Evolutionary conservation across 208 protist genomes (phyloP).

Genomic region (Sergeia podlipaevii): DNA sequence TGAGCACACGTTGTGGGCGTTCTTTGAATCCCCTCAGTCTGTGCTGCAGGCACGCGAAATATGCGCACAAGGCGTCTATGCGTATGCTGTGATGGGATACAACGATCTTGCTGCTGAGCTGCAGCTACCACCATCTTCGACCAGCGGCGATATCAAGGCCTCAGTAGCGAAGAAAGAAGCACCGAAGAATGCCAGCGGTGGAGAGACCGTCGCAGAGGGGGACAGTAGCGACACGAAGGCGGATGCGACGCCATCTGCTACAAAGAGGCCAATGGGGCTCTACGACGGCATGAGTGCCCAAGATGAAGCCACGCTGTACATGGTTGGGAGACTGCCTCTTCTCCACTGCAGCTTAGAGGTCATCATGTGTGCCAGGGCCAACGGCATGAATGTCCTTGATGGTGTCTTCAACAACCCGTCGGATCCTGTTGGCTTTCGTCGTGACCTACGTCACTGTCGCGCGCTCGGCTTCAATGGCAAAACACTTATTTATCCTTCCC

Average conservation of each 20-base stretch:
- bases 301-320: constrained; percentile 1
- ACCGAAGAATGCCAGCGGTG: neutral
- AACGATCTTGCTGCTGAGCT: constrained; percentile 56
- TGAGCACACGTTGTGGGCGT: constrained; percentile 74
- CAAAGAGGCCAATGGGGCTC: neutral
- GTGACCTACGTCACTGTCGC: constrained; percentile 37
- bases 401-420: constrained; percentile 72
- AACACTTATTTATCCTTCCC: constrained; percentile 61
- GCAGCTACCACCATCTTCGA: constrained; percentile 15
- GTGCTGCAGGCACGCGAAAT: constrained; percentile 60
- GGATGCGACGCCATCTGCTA: constrained; percentile 1
- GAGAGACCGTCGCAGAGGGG: neutral
- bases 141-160: no score
- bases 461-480: constrained; percentile 82
- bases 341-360: constrained; percentile 54
- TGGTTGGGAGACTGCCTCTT: constrained; percentile 35
- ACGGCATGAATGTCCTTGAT: constrained; percentile 69
- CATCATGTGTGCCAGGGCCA: constrained; percentile 51
- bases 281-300: neutral
- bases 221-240: neutral
- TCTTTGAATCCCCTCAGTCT: constrained; percentile 73
- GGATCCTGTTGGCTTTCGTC: constrained; percentile 58
- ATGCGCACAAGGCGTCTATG: constrained; percentile 60
- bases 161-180: neutral
- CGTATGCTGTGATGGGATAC: constrained; percentile 66